Base-by-base conservation (phyloP, 768 basidiomycete species). In the Podaxis pistillaris region DNA sequence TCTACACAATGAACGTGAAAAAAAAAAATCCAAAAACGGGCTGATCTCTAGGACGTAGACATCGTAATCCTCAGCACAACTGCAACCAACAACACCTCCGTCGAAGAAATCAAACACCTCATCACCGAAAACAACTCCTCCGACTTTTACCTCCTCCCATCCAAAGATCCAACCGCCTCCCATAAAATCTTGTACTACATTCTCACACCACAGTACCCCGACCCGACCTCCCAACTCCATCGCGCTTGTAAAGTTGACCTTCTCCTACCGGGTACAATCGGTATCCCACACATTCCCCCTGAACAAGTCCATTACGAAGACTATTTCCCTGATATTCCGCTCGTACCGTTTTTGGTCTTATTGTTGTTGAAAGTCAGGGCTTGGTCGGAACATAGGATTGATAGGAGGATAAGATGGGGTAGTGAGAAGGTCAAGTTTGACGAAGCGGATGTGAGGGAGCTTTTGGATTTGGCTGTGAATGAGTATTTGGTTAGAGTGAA, bases 101-200 rank as follows among this genome's bases (percentile, higher is more conserved):
- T 70, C 41, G 81, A 81, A 67, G 65, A 68, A 5, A 73, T 85
- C 63, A 83, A 85, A 63, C 62, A 55, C 7, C 68, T 75, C 44
- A 67, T 85, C 33, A 70, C 71, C 17, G 54, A 56, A 0, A 58
- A 40, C 7, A 68, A 79, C 66, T 6, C 66, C 22, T 6, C 66
- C 33, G 68, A 69, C 1, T 83, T 81, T 66, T 77, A 72, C 65
- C 73, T 78, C 60, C 68, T 78, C 12, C 67, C 71, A 0, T 74
- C 80, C 1, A 72, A 68, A 40, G 74, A 79, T 64, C 76, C 74
- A 7, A 56, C 36, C 0, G 76, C 78, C n/a, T 77, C 78, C 0
- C 80, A 81, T 69, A 67, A 72, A 37, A 77, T 82, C 0, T 68
- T 82, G 1, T 81, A 77, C 75, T 80, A 75, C 67, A 62, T 70